A percentile compares a stretch with the other conserved stretches of the same genome.
Evolutionary conservation across 1,284 basidiomycete genomes (phyloP).

Genomic region (Marasmius tenuissimus): DNA sequence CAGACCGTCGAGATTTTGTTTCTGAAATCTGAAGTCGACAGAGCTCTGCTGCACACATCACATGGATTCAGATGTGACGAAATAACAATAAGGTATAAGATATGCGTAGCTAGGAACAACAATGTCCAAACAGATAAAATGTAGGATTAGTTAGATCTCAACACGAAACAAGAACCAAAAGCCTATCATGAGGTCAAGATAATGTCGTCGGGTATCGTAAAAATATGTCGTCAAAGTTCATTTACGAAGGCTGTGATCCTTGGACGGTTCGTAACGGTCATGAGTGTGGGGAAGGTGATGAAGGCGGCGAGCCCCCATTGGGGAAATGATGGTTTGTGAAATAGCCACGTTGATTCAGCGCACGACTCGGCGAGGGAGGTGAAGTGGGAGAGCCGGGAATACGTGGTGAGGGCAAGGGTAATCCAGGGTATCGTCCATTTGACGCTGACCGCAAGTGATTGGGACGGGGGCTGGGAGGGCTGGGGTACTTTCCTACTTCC

Average conservation of each 20-base stretch:
- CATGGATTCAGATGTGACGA: no score
- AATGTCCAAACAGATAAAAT: neutral
- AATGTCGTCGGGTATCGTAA: neutral
- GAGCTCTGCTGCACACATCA: no score
- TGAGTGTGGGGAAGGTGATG: neutral
- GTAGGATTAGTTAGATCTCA: neutral
- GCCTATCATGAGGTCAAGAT: neutral
- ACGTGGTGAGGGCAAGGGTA: neutral
- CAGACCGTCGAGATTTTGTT: no score
- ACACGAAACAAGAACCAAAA: neutral
- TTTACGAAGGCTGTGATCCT: neutral
- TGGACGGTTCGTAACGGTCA: neutral
- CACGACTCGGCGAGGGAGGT: neutral
- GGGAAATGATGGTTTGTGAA: neutral
- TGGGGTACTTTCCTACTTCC: conserved; percentile 1
- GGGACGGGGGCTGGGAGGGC: neutral
- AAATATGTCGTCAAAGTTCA: neutral
- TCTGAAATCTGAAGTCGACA: no score
- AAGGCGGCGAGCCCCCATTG: neutral
- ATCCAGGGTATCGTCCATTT: neutral
- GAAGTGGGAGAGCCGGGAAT: neutral
- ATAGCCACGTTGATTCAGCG: no score
- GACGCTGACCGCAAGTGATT: neutral
- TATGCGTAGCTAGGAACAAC: no score
- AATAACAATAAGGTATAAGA: no score